phyloP scores from a whole-genome alignment of 2,329 filamentous ascomycete genomes.

The Calonectria hongkongensis region DNA sequence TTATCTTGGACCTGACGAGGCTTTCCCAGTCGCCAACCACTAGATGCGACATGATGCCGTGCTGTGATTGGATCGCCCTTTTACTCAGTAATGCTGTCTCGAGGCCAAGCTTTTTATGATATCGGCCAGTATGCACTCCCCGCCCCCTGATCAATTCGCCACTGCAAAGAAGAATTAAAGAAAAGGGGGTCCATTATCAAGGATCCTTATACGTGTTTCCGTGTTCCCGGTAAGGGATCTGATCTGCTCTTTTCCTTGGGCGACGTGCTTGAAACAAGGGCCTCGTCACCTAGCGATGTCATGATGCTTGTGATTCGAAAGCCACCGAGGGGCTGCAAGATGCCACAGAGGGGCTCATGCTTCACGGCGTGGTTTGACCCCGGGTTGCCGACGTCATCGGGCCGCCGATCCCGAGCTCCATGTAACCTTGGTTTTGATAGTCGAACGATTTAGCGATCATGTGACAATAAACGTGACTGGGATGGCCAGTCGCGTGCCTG shows the following conservation, averaged over 20 bases:
- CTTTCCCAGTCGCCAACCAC: neutral
- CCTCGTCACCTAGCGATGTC: constrained; percentile 49
- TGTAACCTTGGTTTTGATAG: neutral
- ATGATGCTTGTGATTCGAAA: constrained; percentile 42
- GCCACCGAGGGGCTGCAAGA: constrained; percentile 47
- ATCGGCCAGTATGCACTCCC: constrained; percentile 1
- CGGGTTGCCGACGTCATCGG: constrained; percentile 49
- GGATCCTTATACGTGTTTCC: constrained; percentile 28
- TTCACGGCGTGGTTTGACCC: constrained; percentile 20
- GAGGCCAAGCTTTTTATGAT: constrained; percentile 24
- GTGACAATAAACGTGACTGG: constrained; percentile 8
- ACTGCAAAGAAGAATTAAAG: constrained; percentile 45
- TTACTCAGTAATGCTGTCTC: constrained; percentile 25
- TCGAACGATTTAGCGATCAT: constrained; percentile 32
- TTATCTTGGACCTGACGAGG: constrained; percentile 24
- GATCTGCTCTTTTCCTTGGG: constrained; percentile 45
- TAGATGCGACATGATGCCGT: constrained; percentile 17
- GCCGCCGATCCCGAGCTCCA: constrained; percentile 31
- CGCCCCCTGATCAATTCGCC: constrained; percentile 47
- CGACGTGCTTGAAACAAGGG: constrained; percentile 51
- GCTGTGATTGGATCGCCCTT: constrained; percentile 22
- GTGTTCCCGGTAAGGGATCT: constrained; percentile 40
- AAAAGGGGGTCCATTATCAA: constrained; percentile 36
- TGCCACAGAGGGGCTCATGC: constrained; percentile 35
- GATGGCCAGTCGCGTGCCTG: constrained; percentile 6